phyloP scores from a whole-genome alignment of 352 stramenopile species.

The Pseudoperonospora humuli region DNA sequence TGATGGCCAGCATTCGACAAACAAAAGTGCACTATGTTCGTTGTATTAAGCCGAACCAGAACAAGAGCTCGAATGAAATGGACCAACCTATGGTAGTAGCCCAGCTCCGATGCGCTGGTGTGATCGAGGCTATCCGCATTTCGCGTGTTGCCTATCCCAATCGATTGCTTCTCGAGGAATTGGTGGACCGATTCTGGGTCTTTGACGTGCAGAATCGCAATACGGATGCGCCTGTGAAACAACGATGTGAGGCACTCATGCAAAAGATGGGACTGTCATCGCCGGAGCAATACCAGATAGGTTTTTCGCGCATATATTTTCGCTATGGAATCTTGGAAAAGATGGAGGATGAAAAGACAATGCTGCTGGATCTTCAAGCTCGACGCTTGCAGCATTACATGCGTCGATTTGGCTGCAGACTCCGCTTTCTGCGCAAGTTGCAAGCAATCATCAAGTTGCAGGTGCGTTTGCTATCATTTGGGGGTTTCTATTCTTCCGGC shows the following conservation, averaged over 20 bases:
- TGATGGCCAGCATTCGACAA: conserved; percentile 91
- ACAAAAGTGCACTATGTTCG: conserved; percentile 97
- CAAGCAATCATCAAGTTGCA: conserved; percentile 73
- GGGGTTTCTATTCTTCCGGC: not conserved
- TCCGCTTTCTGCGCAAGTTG: conserved; percentile 56
- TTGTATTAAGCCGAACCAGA: conserved; percentile 99
- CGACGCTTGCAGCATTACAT: conserved; percentile 66
- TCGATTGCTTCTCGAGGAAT: conserved; percentile 83
- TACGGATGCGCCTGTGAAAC: conserved; percentile 31
- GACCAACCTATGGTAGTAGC: conserved; percentile 90
- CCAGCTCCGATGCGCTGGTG: conserved; percentile 95
- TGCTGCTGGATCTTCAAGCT: conserved; percentile 49
- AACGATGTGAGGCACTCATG: conserved; percentile 52
- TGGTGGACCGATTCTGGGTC: conserved; percentile 77
- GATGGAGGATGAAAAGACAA: conserved; percentile 64
- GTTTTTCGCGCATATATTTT: conserved; percentile 74
- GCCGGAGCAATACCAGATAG: conserved; percentile 72
- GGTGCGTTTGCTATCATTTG: conserved; percentile 18
- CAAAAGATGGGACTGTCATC: conserved; percentile 50
- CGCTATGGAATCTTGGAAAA: conserved; percentile 69
- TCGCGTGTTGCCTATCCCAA: conserved; percentile 96
- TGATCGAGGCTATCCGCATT: conserved; percentile 98
- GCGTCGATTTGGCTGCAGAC: conserved; percentile 49
- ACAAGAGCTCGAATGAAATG: conserved; percentile 84
- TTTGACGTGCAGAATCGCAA: conserved; percentile 40